phyloP scores from a whole-genome alignment of 2,329 filamentous ascomycete species.

The Beauveria scarabaeidicola region DNA sequence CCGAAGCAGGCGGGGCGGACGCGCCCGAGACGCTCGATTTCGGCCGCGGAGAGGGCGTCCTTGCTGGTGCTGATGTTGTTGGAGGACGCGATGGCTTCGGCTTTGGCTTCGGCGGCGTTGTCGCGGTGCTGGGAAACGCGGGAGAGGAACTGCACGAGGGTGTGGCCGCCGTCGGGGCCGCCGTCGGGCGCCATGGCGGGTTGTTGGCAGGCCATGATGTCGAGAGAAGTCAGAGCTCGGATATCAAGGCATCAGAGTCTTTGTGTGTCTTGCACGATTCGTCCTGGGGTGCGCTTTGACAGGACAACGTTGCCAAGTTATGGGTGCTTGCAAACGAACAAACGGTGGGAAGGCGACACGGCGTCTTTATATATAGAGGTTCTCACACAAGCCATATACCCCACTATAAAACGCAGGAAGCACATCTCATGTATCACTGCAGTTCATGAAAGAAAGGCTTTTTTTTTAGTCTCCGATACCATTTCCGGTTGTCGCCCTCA shows the following conservation, averaged over 20 bases:
- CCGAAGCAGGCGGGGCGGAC: slow-evolving; percentile 50
- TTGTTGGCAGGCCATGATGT: slow-evolving; percentile 5
- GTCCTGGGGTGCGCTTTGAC: too few species aligned
- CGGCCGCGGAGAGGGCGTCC: slow-evolving; percentile 18
- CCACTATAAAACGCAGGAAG: background rate
- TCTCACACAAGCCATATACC: background rate
- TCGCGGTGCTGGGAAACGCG: background rate
- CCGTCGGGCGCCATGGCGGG: slow-evolving; percentile 9
- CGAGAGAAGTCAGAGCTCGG: too few species aligned
- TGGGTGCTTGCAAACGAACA: background rate
- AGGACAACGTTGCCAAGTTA: too few species aligned
- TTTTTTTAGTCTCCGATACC: background rate
- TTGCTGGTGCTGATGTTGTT: background rate
- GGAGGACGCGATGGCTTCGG: background rate
- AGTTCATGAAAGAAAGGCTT: background rate
- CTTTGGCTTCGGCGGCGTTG: background rate
- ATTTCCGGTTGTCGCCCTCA: background rate
- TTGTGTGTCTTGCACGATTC: too few species aligned
- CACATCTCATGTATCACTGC: background rate
- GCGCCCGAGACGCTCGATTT: slow-evolving; percentile 53
- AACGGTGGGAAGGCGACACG: background rate
- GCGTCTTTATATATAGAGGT: background rate
- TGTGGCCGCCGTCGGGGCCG: background rate
- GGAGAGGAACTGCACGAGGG: background rate
- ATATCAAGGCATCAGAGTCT: background rate